Evolutionary conservation across 2,329 filamentous ascomycete species (phyloP).

Genomic region (Fusarium sp.): DNA sequence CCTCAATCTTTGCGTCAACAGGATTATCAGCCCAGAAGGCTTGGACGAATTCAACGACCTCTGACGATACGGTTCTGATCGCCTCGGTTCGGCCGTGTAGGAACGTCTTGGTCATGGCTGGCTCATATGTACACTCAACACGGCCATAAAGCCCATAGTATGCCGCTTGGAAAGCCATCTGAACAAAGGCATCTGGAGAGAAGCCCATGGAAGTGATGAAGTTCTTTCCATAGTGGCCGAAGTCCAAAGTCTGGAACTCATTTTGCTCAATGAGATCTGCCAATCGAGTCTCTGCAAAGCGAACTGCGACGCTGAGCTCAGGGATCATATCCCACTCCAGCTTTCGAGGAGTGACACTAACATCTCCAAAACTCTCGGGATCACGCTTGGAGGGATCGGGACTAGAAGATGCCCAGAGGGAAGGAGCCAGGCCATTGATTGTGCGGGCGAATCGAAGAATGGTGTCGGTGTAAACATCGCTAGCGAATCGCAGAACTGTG

Average conservation of each 20-base stretch:
- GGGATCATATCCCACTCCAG: constrained; percentile 97
- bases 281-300: constrained; percentile 93
- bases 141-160: constrained; percentile 97
- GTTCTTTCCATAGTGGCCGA: constrained; percentile 89
- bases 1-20: constrained; percentile 82
- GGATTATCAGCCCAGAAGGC: constrained; percentile 95
- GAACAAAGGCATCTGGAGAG: constrained; percentile 95
- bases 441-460: constrained; percentile 94
- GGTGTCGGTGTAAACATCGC: constrained; percentile 96
- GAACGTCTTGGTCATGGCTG: constrained; percentile 96
- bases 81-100: constrained; percentile 95
- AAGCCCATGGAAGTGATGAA: constrained; percentile 98
- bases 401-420: constrained; percentile 87
- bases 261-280: constrained; percentile 96
- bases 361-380: constrained; percentile 89
- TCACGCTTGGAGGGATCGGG: constrained; percentile 94
- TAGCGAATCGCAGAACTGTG: constrained; percentile 94
- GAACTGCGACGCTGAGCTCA: constrained; percentile 86
- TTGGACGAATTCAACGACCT: constrained; percentile 87
- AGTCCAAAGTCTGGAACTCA: constrained; percentile 93
- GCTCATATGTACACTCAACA: constrained; percentile 95
- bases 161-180: constrained; percentile 98
- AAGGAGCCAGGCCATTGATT: constrained; percentile 93
- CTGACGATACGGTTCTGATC: constrained; percentile 83
- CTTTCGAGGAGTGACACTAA: constrained; percentile 93